phyloP scores from a whole-genome alignment of 352 stramenopile genomes.

The Phytophthora sp. region DNA sequence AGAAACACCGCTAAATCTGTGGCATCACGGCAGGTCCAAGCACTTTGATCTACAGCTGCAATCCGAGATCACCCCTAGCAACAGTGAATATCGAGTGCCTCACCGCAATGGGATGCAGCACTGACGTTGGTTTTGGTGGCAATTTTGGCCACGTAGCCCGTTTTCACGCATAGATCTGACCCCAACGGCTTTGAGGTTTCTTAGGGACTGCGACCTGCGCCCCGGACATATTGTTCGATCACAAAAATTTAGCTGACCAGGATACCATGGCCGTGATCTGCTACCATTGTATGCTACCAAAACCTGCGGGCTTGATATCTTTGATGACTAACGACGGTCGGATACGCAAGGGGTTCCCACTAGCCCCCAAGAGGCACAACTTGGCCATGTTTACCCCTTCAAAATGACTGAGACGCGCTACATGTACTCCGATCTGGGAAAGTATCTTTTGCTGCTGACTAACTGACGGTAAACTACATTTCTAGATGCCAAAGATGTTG shows the following conservation, averaged over 20 bases:
- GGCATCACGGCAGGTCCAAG: background rate
- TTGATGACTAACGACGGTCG: slow-evolving; percentile 21
- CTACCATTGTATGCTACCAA: no score
- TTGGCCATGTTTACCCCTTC: slow-evolving; percentile 15
- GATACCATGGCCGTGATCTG: no score
- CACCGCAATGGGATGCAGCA: slow-evolving; percentile 8
- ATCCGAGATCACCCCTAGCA: no score
- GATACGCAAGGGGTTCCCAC: slow-evolving; percentile 10
- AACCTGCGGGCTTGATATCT: background rate
- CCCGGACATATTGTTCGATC: background rate
- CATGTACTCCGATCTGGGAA: background rate
- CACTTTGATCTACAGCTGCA: slow-evolving; percentile 7
- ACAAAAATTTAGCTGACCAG: background rate
- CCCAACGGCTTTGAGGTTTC: slow-evolving; percentile 21
- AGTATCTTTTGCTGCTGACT: no score
- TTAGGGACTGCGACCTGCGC: background rate
- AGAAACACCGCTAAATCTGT: background rate
- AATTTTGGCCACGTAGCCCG: slow-evolving; percentile 20
- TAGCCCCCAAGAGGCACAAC: slow-evolving; percentile 7
- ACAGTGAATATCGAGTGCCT: background rate
- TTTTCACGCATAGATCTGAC: slow-evolving; percentile 18
- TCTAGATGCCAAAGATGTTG: slow-evolving; percentile 31
- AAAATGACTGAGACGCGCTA: slow-evolving; percentile 32
- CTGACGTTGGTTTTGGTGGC: slow-evolving; percentile 12
- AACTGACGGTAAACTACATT: no score